Percentiles rank a stretch among this genome's conserved stretches.
Evolutionary conservation across 1,139 yeast species (phyloP).

Genomic region (Fermentozyma sake): DNA sequence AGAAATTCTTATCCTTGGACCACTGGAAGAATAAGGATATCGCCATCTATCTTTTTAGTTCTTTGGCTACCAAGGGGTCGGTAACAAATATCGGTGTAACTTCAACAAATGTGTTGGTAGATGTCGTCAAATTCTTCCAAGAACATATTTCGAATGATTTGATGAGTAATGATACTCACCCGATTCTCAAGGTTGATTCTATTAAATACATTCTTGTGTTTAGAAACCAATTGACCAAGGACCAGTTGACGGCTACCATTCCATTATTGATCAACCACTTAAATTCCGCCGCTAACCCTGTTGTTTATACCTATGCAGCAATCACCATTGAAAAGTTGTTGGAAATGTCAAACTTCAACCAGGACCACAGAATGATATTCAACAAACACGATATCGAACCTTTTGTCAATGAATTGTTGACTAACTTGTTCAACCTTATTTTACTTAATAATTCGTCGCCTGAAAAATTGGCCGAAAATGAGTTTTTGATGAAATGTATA

Average conservation of each 20-base stretch:
- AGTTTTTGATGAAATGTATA: conserved; percentile 81
- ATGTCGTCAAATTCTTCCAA: conserved; percentile 81
- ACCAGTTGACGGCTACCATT: conserved; percentile 71
- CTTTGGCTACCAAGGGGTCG: conserved; percentile 87
- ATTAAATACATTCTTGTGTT: conserved; percentile 86
- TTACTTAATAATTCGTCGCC: conserved; percentile 59
- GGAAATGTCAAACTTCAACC: conserved; percentile 57
- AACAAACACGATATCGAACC: conserved; percentile 63
- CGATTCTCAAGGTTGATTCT: conserved; percentile 86
- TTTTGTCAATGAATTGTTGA: conserved; percentile 47
- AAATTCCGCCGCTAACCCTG: conserved; percentile 56
- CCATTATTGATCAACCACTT: conserved; percentile 77
- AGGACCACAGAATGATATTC: conserved; percentile 52
- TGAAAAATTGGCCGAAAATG: conserved; percentile 92
- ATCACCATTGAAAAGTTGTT: conserved; percentile 87
- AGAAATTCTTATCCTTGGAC: conserved; percentile 51
- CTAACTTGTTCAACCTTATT: conserved; percentile 64
- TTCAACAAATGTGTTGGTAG: conserved; percentile 76
- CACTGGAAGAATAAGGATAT: conserved; percentile 85
- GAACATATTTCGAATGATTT: conserved; percentile 80
- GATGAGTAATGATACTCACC: conserved; percentile 48
- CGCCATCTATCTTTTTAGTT: conserved; percentile 79
- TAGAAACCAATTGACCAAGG: conserved; percentile 88
- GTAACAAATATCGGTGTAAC: conserved; percentile 86
- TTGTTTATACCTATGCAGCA: conserved; percentile 90